Percentiles rank a stretch among this genome's conserved stretches.
phyloP scores from a whole-genome alignment of 2,329 filamentous ascomycete genomes.

The Sordariomycetes sp. region DNA sequence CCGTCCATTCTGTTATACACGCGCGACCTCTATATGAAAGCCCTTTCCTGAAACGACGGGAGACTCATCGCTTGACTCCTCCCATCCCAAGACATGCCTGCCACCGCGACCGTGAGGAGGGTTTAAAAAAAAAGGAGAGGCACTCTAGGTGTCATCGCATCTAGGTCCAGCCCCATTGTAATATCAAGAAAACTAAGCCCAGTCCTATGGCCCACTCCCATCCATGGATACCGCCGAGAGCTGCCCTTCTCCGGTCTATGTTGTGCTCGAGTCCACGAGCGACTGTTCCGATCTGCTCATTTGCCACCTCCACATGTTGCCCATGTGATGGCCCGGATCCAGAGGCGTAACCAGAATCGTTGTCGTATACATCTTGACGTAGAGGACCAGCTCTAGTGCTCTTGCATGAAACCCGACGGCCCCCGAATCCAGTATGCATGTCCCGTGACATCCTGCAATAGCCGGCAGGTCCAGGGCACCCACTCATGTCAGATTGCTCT shows the following conservation, averaged over 20 bases:
- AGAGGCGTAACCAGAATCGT: not conserved
- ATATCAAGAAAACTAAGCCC: not conserved
- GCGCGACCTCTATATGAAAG: not conserved
- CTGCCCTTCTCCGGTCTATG: no score
- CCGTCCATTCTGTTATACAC: not conserved
- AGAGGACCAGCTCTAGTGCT: not conserved
- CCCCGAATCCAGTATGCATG: not conserved
- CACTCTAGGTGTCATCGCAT: not conserved
- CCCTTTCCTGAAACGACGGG: not conserved
- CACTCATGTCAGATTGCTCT: no score
- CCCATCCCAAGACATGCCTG: not conserved
- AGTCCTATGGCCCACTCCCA: not conserved
- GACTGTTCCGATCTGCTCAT: no score
- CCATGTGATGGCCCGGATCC: not conserved
- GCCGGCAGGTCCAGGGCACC: no score
- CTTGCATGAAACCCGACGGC: not conserved
- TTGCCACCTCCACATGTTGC: no score
- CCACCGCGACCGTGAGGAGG: not conserved
- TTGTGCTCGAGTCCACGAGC: no score
- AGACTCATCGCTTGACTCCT: not conserved
- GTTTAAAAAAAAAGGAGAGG: not conserved
- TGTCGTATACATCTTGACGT: not conserved
- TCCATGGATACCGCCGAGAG: not conserved
- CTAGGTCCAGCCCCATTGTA: not conserved
- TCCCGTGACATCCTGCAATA: not conserved